A percentile compares a stretch with the other conserved stretches of the same genome.
These are phyloP conservation scores for Smittium culicis DNA, from an alignment of 371 early-diverging fungal species.

Conservation along the genomic window DNA sequence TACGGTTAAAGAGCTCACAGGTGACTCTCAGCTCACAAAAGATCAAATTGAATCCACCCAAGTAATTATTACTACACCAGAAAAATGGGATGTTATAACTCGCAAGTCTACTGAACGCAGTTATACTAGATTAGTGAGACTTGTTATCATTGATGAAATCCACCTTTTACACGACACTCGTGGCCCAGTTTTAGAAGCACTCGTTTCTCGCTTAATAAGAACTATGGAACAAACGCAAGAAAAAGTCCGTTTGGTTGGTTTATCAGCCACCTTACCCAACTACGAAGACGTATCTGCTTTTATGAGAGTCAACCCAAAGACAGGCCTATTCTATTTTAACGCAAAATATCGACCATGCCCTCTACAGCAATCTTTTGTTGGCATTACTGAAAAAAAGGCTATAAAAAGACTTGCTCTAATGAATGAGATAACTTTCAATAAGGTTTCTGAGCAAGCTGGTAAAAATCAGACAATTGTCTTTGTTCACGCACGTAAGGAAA, in stretches of 20 bases:
- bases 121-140: conserved; percentile 77
- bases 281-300: conserved; percentile 94
- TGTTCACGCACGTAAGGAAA: conserved; percentile 95
- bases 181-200: conserved; percentile 95
- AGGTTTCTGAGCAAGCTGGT: conserved; percentile 76
- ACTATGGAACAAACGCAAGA: conserved; percentile 80
- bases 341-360: conserved; percentile 87
- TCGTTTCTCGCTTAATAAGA: conserved; percentile 88
- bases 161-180: conserved; percentile 98
- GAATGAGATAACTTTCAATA: conserved; percentile 90
- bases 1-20: conserved; percentile 93
- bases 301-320: conserved; percentile 67
- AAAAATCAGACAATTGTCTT: conserved; percentile 94
- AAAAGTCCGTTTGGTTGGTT: conserved; percentile 85
- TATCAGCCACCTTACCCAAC: conserved; percentile 99
- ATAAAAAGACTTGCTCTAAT: conserved; percentile 84
- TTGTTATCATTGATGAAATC: conserved; percentile 98
- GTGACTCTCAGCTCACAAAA: conserved; percentile 92
- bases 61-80: conserved; percentile 98
- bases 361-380: conserved; percentile 86
- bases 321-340: conserved; percentile 88
- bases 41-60: conserved; percentile 89
- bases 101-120: conserved; percentile 88
- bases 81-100: conserved; percentile 99
- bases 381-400: conserved; percentile 89